Conservation (phyloP, 495 filamentous ascomycete genomes). For the Podospora appendiculata region DNA sequence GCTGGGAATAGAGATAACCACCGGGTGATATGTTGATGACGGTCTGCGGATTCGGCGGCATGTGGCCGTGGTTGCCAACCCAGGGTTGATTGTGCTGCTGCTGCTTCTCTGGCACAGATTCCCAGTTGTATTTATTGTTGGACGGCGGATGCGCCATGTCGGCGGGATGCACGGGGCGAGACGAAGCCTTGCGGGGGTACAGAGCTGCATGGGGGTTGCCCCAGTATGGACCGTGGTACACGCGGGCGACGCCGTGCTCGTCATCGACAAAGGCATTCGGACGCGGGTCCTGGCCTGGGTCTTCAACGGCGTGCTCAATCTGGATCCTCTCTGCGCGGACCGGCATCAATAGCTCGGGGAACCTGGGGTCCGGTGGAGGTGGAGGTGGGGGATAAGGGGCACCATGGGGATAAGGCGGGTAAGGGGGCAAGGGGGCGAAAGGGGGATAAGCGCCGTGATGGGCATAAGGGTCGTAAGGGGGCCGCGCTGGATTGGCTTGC, state of each 20-base stretch:
- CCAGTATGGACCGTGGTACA: conserved; percentile 42
- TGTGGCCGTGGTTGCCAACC: neutral
- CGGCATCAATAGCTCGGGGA: conserved; percentile 25
- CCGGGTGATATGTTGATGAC: no score
- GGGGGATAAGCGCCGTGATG: no score
- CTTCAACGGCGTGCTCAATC: conserved; percentile 36
- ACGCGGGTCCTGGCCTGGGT: conserved; percentile 28
- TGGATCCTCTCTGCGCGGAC: conserved; percentile 28
- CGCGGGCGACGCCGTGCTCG: conserved; percentile 29
- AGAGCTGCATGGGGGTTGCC: conserved; percentile 29
- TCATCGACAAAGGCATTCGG: conserved; percentile 45
- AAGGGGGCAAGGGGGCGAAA: no score
- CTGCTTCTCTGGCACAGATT: neutral
- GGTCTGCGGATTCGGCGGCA: no score
- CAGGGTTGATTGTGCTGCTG: no score
- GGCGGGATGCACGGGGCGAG: conserved; percentile 1
- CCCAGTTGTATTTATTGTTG: conserved; percentile 1
- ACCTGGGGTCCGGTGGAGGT: neutral
- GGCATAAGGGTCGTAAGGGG: no score
- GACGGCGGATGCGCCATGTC: conserved; percentile 18
- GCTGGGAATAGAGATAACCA: no score
- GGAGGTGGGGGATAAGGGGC: no score
- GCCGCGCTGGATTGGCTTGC: no score
- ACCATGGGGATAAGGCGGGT: no score
- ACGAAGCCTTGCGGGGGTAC: conserved; percentile 16